phyloP scores from a whole-genome alignment of 192 early-diverging fungal species.

The Dispira simplex region DNA sequence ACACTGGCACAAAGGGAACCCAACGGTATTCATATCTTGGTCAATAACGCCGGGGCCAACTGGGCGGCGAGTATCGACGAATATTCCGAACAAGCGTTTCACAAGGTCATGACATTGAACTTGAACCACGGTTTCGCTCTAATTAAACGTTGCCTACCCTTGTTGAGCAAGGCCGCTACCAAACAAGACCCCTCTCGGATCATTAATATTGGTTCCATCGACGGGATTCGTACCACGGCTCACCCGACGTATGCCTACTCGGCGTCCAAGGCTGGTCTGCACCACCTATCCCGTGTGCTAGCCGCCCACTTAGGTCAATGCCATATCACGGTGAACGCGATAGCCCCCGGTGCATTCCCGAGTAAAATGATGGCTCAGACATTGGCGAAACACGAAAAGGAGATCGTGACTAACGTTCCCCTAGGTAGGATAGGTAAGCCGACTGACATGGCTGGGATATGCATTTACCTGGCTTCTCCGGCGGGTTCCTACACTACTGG shows the following conservation, averaged over 20 bases:
- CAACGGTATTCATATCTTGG: slow-evolving; percentile 48
- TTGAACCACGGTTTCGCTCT: slow-evolving; percentile 67
- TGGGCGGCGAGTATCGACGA: slow-evolving; percentile 32
- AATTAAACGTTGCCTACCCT: slow-evolving; percentile 54
- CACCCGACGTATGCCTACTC: slow-evolving; percentile 55
- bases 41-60: slow-evolving; percentile 75
- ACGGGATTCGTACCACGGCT: slow-evolving; percentile 33
- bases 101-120: slow-evolving; percentile 76
- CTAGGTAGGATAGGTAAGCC: slow-evolving; percentile 61
- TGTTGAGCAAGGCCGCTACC: slow-evolving; percentile 41
- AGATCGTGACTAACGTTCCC: slow-evolving; percentile 39
- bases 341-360: slow-evolving; percentile 59
- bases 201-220: slow-evolving; percentile 84
- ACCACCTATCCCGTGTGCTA: slow-evolving; percentile 54
- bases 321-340: slow-evolving; percentile 45
- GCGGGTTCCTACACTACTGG: slow-evolving; percentile 76
- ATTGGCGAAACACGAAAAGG: slow-evolving; percentile 29
- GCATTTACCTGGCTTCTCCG: slow-evolving; percentile 55
- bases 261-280: slow-evolving; percentile 63
- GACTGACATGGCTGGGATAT: slow-evolving; percentile 76
- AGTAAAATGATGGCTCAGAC: slow-evolving; percentile 67
- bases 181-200: slow-evolving; percentile 44
- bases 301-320: slow-evolving; percentile 39
- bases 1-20: slow-evolving; percentile 39
- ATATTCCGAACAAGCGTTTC: slow-evolving; percentile 45